Evolutionary conservation across 1,284 basidiomycete species (phyloP), one percentile per base, ranked within the genome.

Genomic region (Cutaneotrichosporon sp.): DNA sequence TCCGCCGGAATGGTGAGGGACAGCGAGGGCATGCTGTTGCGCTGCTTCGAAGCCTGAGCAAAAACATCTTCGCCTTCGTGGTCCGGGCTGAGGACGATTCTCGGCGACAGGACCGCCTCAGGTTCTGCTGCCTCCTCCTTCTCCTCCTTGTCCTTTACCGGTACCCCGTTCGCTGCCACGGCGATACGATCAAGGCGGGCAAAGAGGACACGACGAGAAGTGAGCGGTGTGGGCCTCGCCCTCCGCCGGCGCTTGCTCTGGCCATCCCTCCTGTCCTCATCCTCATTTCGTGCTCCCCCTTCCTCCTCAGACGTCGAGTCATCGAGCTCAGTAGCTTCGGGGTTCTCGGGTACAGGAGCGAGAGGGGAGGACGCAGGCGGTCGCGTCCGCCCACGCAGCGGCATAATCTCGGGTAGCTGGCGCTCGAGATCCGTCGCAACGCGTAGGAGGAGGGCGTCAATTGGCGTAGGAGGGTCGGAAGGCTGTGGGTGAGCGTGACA

Each of bases 381-480:
- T 9, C 29, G 32, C 11, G 61, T 61, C 12, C 56, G 51, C 5
- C 50, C 46, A 24, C 61, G 58, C 50, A 73, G 65, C 45, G 72
- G 67, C 7, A 68, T 51, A 10, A 68, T 48, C 24, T 71, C 65
- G 19, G 65, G 61, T 6, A 22, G 16, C 11, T 41, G 38, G 14
- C 66, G 62, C 33, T 64, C 60, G n/a, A 70, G 55, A 48, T 74
- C 71, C 35, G 64, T 67, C 9, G 64, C 53, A n/a, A 75, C 68
- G 16, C 55, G 61, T 17, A 55, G 48, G 5, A 73, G 57, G 3
- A 74, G 63, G 4, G 57, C 55, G 47, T 75, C 72, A 22, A 54
- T 42, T 0, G 62, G 32, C 10, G 55, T 56, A 2, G 61, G 55
- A 1, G 67, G 66, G 31, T 64, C 54, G 16, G 62, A 47, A 12